Base-by-base conservation (phyloP, 352 stramenopile species). In the Phytopythium helicoides region DNA sequence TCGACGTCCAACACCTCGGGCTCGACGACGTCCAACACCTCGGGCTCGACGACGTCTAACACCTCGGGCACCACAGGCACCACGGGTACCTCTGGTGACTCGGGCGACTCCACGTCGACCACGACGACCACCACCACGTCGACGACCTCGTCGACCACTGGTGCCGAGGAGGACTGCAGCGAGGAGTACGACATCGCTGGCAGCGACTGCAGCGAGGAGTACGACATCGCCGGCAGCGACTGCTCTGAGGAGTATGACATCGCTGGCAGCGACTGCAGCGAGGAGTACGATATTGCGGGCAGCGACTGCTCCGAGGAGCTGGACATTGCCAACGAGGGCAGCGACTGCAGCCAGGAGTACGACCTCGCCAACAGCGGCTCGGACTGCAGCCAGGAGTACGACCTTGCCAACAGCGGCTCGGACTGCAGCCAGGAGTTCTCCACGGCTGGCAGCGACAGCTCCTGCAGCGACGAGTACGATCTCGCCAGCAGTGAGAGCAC, bases 241-340 rank as follows among this genome's bases (percentile, higher is more conserved):
- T 79, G 68, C 48, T 41, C 23, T 7, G 23, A 70, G 12, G 63
- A 55, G 19, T 62, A 52, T 19, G 63, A 73, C 35, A 64, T 76
- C 3, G 63, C 63, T 3, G 59, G 54, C 21, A 57, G 45, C 0
- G 63, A 76, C 37, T 80, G 69, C 49, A 39, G 19, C 12, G 25
- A 71, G n/a, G 64, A 56, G 18, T 54, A 42, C 11, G 60, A 71
- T 28, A 60, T 71, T 1, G 63, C 63, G 3, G 56, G 51, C 16
- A 45, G 47, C 15, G 33, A 51, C 54, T 54, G 44, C 34, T 25
- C 7, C 28, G 44, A 65, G 1, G 59, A 67, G 50, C 58, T 44
- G 15, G 56, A 68, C 34, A 48, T 71, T 3, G 58, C 62, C 11
- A n/a, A n/a, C n/a, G n/a, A n/a, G n/a, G 59, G 55, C 14, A 57